phyloP scores from a whole-genome alignment of 192 early-diverging fungal genomes.

The Chytriomyces sp. region DNA sequence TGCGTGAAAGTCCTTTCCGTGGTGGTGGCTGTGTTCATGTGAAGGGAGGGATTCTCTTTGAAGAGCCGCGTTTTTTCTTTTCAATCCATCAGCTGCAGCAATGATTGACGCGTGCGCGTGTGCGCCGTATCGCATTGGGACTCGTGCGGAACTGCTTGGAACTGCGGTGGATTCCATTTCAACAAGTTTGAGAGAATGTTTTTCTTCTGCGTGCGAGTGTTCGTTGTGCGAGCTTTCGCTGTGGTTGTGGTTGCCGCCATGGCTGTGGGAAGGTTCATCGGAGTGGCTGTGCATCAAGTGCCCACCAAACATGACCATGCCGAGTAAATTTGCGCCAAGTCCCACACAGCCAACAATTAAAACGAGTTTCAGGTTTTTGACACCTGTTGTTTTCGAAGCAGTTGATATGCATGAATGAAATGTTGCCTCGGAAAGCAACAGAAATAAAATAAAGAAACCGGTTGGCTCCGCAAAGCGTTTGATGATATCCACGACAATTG shows the following conservation, averaged over 20 bases:
- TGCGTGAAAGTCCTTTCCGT: too few species aligned
- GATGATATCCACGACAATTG: conserved; percentile 81
- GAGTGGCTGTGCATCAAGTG: conserved; percentile 7
- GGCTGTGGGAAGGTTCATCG: conserved; percentile 25
- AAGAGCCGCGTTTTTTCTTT: too few species aligned
- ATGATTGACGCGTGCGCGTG: background rate
- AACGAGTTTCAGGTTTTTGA: conserved; percentile 73
- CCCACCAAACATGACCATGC: conserved; percentile 72
- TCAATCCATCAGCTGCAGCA: background rate
- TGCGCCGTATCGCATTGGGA: background rate
- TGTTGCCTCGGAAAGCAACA: too few species aligned
- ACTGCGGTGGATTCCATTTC: background rate
- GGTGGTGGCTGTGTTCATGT: too few species aligned
- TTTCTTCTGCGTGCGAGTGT: conserved; percentile 31
- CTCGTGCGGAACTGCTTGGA: background rate
- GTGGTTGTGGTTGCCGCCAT: conserved; percentile 40
- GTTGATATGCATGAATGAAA: background rate
- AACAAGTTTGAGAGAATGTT: background rate
- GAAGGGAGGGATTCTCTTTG: too few species aligned
- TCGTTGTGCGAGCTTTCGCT: conserved; percentile 36
- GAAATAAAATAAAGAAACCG: conserved; percentile 23
- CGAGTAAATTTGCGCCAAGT: conserved; percentile 76
- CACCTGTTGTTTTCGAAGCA: conserved; percentile 36
- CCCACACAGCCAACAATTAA: conserved; percentile 78
- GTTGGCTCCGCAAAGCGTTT: conserved; percentile 76